Conservation (phyloP, 2,329 filamentous ascomycete species). For the Emericellopsis cladophorae region DNA sequence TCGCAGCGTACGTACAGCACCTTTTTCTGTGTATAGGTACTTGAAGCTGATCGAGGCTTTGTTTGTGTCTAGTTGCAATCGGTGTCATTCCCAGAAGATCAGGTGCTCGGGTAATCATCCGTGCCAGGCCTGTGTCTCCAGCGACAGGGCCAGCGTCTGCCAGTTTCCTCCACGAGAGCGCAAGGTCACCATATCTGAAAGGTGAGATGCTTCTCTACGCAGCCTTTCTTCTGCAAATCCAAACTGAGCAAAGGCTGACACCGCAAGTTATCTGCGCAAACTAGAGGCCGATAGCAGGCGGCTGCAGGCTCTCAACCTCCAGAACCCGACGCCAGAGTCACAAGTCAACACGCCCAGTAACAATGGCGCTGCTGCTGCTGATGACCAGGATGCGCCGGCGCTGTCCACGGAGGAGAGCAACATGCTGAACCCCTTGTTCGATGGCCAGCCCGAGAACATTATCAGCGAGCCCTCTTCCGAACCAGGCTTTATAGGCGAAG, state of each 20-base stretch:
- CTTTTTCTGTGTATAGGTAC: constrained; percentile 4
- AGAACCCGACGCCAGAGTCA: constrained; percentile 5
- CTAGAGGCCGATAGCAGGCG: constrained; percentile 8
- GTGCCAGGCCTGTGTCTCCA: constrained; percentile 23
- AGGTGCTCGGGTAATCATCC: constrained; percentile 30
- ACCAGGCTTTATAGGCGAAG: constrained; percentile 15
- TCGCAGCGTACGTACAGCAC: constrained; percentile 8
- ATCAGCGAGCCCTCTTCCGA: constrained; percentile 4
- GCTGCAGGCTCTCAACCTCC: constrained; percentile 2
- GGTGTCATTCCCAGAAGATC: constrained; percentile 31
- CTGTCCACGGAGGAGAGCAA: constrained; percentile 13
- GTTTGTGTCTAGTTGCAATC: constrained; percentile 16
- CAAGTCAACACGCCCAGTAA: not conserved
- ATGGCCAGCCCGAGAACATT: constrained; percentile 6
- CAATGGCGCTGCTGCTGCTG: not conserved
- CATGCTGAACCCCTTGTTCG: constrained; percentile 14
- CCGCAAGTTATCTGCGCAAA: constrained; percentile 5
- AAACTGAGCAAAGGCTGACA: not conserved
- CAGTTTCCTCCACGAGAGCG: constrained; percentile 25
- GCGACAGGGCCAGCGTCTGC: constrained; percentile 22
- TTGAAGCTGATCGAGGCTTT: not conserved
- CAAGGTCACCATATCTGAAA: constrained; percentile 20
- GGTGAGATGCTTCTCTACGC: not conserved
- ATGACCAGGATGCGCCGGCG: constrained; percentile 2
- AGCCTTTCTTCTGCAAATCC: not conserved